Base-by-base conservation (phyloP, 805 yeast species). In the Brettanomyces naardenensis region DNA sequence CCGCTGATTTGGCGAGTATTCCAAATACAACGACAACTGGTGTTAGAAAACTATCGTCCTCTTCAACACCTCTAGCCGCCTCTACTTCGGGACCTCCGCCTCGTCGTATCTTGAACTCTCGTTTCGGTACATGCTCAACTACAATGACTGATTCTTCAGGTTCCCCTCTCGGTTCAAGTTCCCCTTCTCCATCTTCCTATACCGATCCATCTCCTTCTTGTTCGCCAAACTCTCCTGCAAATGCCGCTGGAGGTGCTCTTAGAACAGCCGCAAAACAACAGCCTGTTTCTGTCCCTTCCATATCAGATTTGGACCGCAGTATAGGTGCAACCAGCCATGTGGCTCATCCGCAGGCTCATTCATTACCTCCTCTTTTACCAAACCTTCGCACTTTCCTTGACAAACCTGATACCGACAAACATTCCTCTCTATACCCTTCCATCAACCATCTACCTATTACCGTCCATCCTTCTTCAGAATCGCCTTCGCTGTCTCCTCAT, bases 151-250 rank as follows among this genome's bases (percentile, higher is more conserved):
- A 28, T n/a, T 28, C 31, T 15, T 28, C 31, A 6, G 14, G 9
- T 19, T 30, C 11, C 33, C 19, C 30, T 10, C 30, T 10, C n/a
- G 30, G 15, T 10, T 10, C 30, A 9, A 15, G 15, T n/a, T 28
- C 30, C 6, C 7, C 15, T 10, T 28, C 10, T 7, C 30, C 30
- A 10, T 48, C 54, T 9, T 46, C 57, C 3, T 52, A 48, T 33
- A 51, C 57, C 4, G 57, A 52, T 31, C 46, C 45, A 4, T 49
- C 53, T 46, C 53, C 14, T 50, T 47, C 19, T 47, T 54, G n/a
- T 51, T 52, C 2, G 49, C 53, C 5, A 10, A 15, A 28, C n/a
- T 28, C 30, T 28, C 15, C 30, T 9, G 15, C 15, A n/a, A 23
- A 23, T 11, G 25, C 42, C 36, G 25, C 33, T 36, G 28, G 26